phyloP scores from a whole-genome alignment of 2,329 filamentous ascomycete species.

The Cytospora mali region DNA sequence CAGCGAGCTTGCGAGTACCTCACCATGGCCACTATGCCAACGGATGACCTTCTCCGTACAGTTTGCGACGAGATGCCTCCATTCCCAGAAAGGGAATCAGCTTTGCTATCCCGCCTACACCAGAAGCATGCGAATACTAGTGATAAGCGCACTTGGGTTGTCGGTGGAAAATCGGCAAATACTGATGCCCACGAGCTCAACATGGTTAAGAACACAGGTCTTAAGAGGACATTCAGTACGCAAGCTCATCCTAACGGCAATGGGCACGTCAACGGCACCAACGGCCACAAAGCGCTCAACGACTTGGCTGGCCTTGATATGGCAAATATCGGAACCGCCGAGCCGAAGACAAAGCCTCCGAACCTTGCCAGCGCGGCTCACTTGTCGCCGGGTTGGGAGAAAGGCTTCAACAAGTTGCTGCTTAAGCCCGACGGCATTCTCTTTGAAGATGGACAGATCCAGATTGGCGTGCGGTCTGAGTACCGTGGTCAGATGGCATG shows the following conservation, averaged over 20 bases:
- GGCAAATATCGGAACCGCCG: conserved; percentile 59
- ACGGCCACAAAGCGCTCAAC: conserved; percentile 53
- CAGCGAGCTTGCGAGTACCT: conserved; percentile 96
- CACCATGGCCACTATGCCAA: conserved; percentile 78
- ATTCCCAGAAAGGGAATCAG: conserved; percentile 92
- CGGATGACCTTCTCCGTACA: conserved; percentile 88
- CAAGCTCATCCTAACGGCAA: conserved; percentile 54
- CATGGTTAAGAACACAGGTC: conserved; percentile 76
- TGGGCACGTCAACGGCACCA: conserved; percentile 46
- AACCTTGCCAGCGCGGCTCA: conserved; percentile 93
- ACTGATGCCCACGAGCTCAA: conserved; percentile 76
- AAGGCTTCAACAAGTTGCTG: conserved; percentile 82
- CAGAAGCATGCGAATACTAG: conserved; percentile 92
- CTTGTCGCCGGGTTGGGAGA: conserved; percentile 91
- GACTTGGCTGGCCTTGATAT: conserved; percentile 86
- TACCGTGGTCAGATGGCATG: conserved; percentile 96
- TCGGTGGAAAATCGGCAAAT: conserved; percentile 96
- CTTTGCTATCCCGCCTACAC: conserved; percentile 86
- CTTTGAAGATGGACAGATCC: conserved; percentile 93
- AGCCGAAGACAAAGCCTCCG: conserved; percentile 65
- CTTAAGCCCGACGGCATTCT: conserved; percentile 82
- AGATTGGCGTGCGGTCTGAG: conserved; percentile 89
- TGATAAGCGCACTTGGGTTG: conserved; percentile 95
- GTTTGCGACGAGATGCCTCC: conserved; percentile 99
- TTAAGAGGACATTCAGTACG: conserved; percentile 83